Evolutionary conservation across 176 grass and related monocot species (phyloP), one percentile per base, ranked within the genome.

Genomic region (Eremochloa ophiuroides): DNA sequence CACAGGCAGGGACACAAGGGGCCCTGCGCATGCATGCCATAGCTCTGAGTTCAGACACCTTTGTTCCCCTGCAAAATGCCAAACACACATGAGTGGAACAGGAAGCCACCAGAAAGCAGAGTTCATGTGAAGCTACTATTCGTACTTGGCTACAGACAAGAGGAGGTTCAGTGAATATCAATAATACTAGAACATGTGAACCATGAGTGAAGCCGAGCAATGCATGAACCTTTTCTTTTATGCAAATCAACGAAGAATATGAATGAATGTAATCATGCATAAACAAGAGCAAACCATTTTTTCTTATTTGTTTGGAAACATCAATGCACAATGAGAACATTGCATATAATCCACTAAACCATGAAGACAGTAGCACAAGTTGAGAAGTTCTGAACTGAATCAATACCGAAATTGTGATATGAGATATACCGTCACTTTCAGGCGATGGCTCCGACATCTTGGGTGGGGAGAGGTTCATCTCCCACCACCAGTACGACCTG

Each of bases 21-120:
- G 95, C 75, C 95, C 95, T 62, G 95, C 95, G 85, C 95, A 97
- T 79, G 95, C 95, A 90, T 97, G 95, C 95, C 94, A 97, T 74
- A 97, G 76, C 89, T 97, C 92, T 10, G 95, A 97, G 93, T 97
- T 97, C 48, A 97, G 92, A 80, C 90, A 91, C 81, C 89, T 97
- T 70, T 94, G 95, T 73, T 97, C 92, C 85, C 92, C 95, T 97
- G 90, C 71, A 90, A 89, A 81, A 86, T 78, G 68, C 71, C 77
- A 91, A 82, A 82, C 56, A 88, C 69, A 88, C 80, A 90, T 85
- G 82, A 88, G 83, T 23, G 26, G 71, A 74, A 86, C 64, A 81
- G 79, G 44, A 80, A 63, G 75, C 59, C 79, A 73, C 78, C 47
- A 80, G 70, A 77, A 79, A 86, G 68, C 66, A 81, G 62, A 78